Evolutionary conservation across 768 basidiomycete species (phyloP).

Genomic region (Pseudohyphozyma bogoriensis): DNA sequence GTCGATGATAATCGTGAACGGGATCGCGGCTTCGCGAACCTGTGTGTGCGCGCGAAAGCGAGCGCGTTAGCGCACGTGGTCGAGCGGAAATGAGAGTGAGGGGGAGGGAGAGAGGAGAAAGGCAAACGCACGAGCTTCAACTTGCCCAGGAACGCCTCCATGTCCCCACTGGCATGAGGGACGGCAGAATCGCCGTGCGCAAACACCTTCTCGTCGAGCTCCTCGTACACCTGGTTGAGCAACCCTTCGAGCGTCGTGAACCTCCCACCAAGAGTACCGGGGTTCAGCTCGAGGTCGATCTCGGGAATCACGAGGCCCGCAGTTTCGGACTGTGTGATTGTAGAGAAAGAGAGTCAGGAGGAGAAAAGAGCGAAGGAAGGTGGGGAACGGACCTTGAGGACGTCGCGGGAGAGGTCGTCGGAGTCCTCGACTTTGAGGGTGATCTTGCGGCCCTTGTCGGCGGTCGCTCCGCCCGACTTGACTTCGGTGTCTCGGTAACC

Average conservation of each 20-base stretch:
- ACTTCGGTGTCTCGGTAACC: conserved; percentile 98
- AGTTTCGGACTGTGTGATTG: conserved; percentile 72
- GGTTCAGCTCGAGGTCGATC: conserved; percentile 79
- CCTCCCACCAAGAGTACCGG: conserved; percentile 89
- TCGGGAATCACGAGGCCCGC: conserved; percentile 84
- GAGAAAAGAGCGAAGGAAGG: background rate
- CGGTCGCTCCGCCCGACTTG: conserved; percentile 84
- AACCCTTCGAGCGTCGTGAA: conserved; percentile 97
- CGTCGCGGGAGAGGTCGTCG: conserved; percentile 84
- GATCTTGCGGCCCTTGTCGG: conserved; percentile 73
- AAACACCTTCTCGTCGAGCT: conserved; percentile 79
- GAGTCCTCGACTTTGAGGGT: conserved; percentile 80
- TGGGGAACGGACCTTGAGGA: conserved; percentile 62
- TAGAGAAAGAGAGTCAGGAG: background rate
- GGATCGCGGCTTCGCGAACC: conserved; percentile 62
- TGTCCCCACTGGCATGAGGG: conserved; percentile 41
- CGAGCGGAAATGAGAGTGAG: background rate
- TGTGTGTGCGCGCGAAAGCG: background rate
- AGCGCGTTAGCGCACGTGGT: too few species aligned
- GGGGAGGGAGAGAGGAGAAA: background rate
- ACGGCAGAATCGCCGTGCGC: conserved; percentile 55
- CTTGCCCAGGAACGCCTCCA: conserved; percentile 62
- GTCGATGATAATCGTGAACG: conserved; percentile 87
- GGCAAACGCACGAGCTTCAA: conserved; percentile 58
- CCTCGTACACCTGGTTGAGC: conserved; percentile 85